Evolutionary conservation across 2,329 filamentous ascomycete genomes (phyloP), one percentile per base, ranked within the genome.

Genomic region (Ophiostoma piceae): DNA sequence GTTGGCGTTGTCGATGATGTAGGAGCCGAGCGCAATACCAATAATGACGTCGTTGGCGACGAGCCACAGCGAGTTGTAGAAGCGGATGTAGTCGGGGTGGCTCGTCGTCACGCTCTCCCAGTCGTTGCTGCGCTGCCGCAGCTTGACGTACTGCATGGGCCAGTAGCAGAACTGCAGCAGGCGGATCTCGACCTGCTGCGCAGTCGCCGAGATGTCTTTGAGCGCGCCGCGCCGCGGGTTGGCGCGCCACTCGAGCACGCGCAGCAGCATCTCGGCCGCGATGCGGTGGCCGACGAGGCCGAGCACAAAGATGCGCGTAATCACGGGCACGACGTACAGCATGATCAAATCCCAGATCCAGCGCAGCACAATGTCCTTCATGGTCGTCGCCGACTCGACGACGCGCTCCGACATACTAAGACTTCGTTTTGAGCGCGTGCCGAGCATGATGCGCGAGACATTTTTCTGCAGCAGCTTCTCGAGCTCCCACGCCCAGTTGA

Each of bases 31-130:
- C 1, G 95, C 95, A 74, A 99, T 97, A 35, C 95, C 96, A 71
- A 99, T 98, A 73, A 99, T 99, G 66, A 99, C 91, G 80, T 99
- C 95, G 80, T 99, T 99, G 39, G 94, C 94, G 29, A 99, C 95
- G 9, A 99, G 90, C 95, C 95, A 99, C 4, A 99, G 83, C 76
- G 93, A 97, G 79, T 99, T 99, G 81, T 98, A 99, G 80, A 99
- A 99, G 19, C 95, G 90, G 74, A 99, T 99, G 78, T 99, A 99
- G 78, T 99, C 95, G 0, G 94, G 92, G 78, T 99, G 94, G 75
- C 90, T 97, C 66, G 90, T 95, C 0, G 94, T 97, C 69, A 98
- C 91, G 77, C 94, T 98, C 71, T 93, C 92, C 94, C 95, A 98
- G 75, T 96, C 92, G 73, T 90, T 88, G 77, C 96, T 96, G 54